A percentile compares a stretch with the other conserved stretches of the same genome.
phyloP scores from a whole-genome alignment of 306 rosid species.

The Medicago truncatula region DNA sequence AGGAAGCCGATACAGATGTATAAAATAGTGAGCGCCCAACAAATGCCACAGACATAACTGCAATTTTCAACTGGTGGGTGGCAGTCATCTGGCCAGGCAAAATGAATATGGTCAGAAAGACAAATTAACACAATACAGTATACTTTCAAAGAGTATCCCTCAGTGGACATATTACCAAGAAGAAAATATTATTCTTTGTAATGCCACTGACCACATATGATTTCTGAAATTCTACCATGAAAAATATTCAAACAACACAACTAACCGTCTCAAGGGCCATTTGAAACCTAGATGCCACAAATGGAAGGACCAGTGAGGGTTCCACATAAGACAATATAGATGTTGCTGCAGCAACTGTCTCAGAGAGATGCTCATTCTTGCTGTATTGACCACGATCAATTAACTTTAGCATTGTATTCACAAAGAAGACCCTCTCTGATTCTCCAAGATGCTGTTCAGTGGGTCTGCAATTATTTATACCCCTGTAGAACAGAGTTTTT shows the following conservation, averaged over 20 bases:
- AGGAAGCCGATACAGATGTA: constrained; percentile 68
- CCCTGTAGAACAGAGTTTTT: constrained; percentile 62
- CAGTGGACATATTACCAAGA: constrained; percentile 31
- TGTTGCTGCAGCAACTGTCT: constrained; percentile 95
- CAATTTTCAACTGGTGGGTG: constrained; percentile 98
- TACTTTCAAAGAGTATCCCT: constrained; percentile 35
- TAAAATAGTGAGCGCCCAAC: constrained; percentile 94
- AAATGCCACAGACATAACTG: constrained; percentile 95
- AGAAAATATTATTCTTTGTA: constrained; percentile 20
- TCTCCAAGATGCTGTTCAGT: constrained; percentile 69
- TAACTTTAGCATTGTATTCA: constrained; percentile 78
- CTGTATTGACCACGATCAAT: constrained; percentile 99
- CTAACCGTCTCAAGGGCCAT: constrained; percentile 99
- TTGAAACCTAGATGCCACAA: constrained; percentile 95
- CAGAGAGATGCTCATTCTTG: constrained; percentile 96
- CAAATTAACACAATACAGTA: constrained; percentile 47
- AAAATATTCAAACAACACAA: constrained; percentile 43
- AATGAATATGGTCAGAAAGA: constrained; percentile 50
- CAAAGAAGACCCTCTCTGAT: constrained; percentile 84
- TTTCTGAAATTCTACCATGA: constrained; percentile 35
- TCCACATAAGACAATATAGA: constrained; percentile 93
- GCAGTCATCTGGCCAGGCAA: constrained; percentile 93
- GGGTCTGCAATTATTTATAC: constrained; percentile 47
- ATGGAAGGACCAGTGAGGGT: constrained; percentile 90
- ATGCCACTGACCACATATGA: constrained; percentile 32